These are phyloP conservation scores for Farysia itapuensis DNA, from an alignment of 1,284 basidiomycete species.

Conservation along the genomic window DNA sequence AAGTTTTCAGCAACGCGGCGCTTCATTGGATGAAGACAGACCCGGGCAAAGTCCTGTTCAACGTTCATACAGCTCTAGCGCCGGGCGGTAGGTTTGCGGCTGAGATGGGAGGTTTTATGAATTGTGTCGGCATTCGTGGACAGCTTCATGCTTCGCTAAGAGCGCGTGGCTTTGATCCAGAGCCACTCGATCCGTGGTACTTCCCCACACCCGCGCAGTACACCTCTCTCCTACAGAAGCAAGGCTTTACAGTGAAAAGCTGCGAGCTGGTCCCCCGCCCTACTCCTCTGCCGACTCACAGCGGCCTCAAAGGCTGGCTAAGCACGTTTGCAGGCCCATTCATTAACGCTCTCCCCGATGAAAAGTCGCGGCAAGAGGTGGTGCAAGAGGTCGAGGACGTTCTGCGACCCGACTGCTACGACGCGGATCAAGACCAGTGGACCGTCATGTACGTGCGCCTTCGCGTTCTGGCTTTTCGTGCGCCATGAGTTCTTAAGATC, in stretches of 20 bases:
- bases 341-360: slow-evolving; percentile 8
- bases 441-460: slow-evolving; percentile 31
- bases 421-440: slow-evolving; percentile 7
- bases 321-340: slow-evolving; percentile 26
- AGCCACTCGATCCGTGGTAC: slow-evolving; percentile 21
- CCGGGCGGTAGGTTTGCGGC: slow-evolving; percentile 18
- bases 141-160: slow-evolving; percentile 8
- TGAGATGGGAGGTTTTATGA: slow-evolving; percentile 27
- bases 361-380: slow-evolving; percentile 6
- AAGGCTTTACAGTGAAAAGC: slow-evolving; percentile 12
- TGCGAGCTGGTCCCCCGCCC: slow-evolving; percentile 22
- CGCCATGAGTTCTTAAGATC: no score
- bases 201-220: slow-evolving; percentile 18
- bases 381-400: slow-evolving; percentile 12
- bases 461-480: slow-evolving; percentile 18
- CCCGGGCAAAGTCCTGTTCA: slow-evolving; percentile 2
- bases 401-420: slow-evolving; percentile 13
- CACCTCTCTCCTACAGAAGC: slow-evolving; percentile 1
- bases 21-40: slow-evolving; percentile 34
- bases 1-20: slow-evolving; percentile 38
- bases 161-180: slow-evolving; percentile 5
- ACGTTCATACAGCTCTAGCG: background rate
- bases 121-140: slow-evolving; percentile 17
- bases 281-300: slow-evolving; percentile 10
- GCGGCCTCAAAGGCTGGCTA: slow-evolving; percentile 20